Base-by-base conservation (phyloP, 2,329 filamentous ascomycete species). In the Fusarium continuum region DNA sequence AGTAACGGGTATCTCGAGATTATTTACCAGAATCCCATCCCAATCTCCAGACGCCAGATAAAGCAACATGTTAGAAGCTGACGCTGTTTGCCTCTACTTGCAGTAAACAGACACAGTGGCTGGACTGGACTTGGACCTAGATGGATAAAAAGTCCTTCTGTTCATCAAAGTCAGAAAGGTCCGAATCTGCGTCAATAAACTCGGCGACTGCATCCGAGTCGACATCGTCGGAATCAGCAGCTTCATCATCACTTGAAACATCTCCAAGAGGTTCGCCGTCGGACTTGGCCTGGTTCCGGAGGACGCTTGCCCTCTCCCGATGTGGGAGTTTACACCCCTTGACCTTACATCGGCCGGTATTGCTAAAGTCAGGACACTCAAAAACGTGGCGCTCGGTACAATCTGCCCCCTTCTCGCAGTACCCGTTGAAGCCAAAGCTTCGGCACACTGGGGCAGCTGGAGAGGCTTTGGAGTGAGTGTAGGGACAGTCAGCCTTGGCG, bases 291-390 rank as follows among this genome's bases (percentile, higher is more conserved):
- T 76, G 86, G 75, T 89, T 88, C 72, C 92, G 90, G 71, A 89
- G 83, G 74, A 89, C 82, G 81, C 91, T 93, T 74, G 93, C 93
- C 78, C 91, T 88, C 79, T 95, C 91, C 74, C 94, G 87, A 79
- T 99, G 95, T 57, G 88, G 90, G 50, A 97, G 85, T 74, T 90
- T 91, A 82, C 94, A 98, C 67, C 89, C 88, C 77, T 89, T 88
- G 75, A 85, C 88, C 75, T 88, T 88, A 85, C 95, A 99, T 62
- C 83, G 82, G 71, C 94, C 94, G 59, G 86, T 92, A 78, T 97
- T 96, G 84, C 92, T 91, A 81, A 96, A 97, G 75, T 96, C 91
- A 62, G 95, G 94, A 77, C 95, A 98, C 77, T 98, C 94, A 78
- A 90, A 90, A 55, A 94, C 90, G 80, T 99, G 95, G 60, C 93